Evolutionary conservation across 1,284 basidiomycete genomes (phyloP).

Genomic region (Phaffia rhodozyma): DNA sequence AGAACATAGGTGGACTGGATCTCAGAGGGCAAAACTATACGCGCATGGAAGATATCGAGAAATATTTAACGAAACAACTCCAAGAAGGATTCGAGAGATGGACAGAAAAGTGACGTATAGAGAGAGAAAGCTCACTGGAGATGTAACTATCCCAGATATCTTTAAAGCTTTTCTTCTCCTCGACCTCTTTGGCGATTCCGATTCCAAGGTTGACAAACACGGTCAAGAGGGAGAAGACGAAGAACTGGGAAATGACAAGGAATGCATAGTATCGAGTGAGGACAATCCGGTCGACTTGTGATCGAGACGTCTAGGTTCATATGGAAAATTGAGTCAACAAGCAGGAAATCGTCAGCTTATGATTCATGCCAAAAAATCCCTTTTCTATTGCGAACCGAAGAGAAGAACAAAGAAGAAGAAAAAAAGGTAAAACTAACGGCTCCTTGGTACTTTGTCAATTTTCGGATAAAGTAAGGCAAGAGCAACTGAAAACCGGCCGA

Average conservation of each 20-base stretch:
- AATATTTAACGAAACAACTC: not conserved
- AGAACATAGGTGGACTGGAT: constrained; percentile 72
- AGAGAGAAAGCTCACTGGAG: not conserved
- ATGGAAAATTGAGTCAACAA: not conserved
- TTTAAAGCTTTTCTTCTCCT: constrained; percentile 50
- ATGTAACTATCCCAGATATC: constrained; percentile 34
- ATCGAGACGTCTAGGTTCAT: constrained; percentile 42
- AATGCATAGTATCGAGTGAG: constrained; percentile 84
- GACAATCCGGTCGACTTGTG: constrained; percentile 72
- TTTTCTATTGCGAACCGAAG: not conserved
- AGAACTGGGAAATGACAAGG: constrained; percentile 74
- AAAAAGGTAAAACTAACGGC: constrained; percentile 39
- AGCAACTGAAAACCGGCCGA: constrained; percentile 81
- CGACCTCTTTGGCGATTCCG: constrained; percentile 55
- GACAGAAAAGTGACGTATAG: not conserved
- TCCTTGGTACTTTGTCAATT: constrained; percentile 69
- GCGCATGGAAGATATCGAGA: not conserved
- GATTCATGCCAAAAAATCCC: too few relatives aligned
- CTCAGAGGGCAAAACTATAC: constrained; percentile 50
- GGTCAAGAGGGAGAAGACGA: constrained; percentile 83
- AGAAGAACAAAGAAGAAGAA: not conserved
- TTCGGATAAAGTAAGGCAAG: constrained; percentile 75
- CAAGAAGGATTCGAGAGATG: not conserved
- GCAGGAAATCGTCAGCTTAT: constrained; percentile 1
- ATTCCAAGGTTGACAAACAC: constrained; percentile 64